Evolutionary conservation across 768 basidiomycete genomes (phyloP).

Genomic region (Lyophyllum decastes): DNA sequence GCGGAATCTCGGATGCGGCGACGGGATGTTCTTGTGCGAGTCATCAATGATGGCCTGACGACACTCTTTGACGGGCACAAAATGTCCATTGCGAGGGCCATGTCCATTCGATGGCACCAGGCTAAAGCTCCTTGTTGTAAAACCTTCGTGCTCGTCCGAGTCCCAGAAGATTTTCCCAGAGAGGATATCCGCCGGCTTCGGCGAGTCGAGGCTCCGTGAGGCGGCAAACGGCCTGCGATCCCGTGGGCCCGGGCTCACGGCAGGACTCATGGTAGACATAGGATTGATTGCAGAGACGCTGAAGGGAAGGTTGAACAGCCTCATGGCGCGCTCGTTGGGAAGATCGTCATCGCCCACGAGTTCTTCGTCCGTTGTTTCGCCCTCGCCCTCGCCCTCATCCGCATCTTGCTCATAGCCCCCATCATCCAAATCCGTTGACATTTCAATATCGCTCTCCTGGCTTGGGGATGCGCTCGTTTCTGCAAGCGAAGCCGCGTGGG

Average conservation of each 20-base stretch:
- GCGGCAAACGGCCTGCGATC: constrained; percentile 29
- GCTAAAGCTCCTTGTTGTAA: constrained; percentile 20
- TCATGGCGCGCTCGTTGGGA: constrained; percentile 76
- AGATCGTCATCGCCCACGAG: constrained; percentile 75
- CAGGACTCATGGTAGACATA: constrained; percentile 69
- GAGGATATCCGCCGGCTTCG: constrained; percentile 70
- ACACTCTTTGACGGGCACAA: constrained; percentile 35
- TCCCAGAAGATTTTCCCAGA: constrained; percentile 62
- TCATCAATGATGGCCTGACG: constrained; percentile 50
- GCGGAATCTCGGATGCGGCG: constrained; percentile 50
- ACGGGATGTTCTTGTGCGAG: constrained; percentile 43
- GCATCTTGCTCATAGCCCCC: constrained; percentile 49
- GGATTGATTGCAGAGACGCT: constrained; percentile 71
- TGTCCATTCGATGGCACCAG: constrained; percentile 25
- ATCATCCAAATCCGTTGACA: constrained; percentile 45
- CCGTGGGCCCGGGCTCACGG: constrained; percentile 44
- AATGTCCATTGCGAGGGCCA: constrained; percentile 42
- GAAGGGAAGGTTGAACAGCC: constrained; percentile 65
- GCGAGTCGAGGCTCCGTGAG: constrained; percentile 35
- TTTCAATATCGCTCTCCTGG: constrained; percentile 54
- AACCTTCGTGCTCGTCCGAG: constrained; percentile 40
- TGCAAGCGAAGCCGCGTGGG: constrained; percentile 53
- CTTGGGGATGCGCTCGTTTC: constrained; percentile 50
- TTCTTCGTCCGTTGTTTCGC: constrained; percentile 84
- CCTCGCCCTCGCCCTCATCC: constrained; percentile 63